A percentile compares a stretch with the other conserved stretches of the same genome.
These are phyloP conservation scores for Pholiota microspora DNA, from an alignment of 768 basidiomycete genomes.

Conservation along the genomic window DNA sequence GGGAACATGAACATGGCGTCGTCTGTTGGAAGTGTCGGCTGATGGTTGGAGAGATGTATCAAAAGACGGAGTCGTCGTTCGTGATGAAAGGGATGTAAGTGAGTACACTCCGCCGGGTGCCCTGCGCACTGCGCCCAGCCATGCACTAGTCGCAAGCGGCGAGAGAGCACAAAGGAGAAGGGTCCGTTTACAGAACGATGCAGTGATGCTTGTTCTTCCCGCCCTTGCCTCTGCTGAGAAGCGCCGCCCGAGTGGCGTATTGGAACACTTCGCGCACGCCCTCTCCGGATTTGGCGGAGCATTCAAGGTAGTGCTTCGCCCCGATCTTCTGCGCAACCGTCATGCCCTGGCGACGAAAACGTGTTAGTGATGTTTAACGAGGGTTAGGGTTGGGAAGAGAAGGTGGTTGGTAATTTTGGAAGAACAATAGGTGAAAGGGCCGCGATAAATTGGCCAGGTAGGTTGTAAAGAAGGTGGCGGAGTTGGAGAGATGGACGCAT, in stretches of 20 bases:
- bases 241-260: slow-evolving; percentile 90
- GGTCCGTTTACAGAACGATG: slow-evolving; percentile 17
- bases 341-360: slow-evolving; percentile 63
- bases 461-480: neutral
- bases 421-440: too few relatives aligned
- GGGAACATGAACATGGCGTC: neutral
- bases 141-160: neutral
- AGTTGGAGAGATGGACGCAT: neutral
- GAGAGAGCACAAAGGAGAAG: neutral
- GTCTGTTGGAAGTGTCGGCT: neutral
- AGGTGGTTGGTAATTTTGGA: neutral
- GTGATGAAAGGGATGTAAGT: neutral
- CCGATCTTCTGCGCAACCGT: slow-evolving; percentile 95
- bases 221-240: slow-evolving; percentile 58
- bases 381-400: slow-evolving; percentile 1
- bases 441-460: too few relatives aligned
- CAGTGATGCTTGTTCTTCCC: slow-evolving; percentile 32
- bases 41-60: neutral
- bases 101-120: neutral
- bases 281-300: slow-evolving; percentile 94
- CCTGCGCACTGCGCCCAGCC: neutral
- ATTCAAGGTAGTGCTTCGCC: slow-evolving; percentile 95
- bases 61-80: neutral
- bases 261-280: slow-evolving; percentile 99
- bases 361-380: slow-evolving; percentile 2